Percentiles rank a stretch among this genome's conserved stretches.
Evolutionary conservation across 371 early-diverging fungal genomes (phyloP).

Genomic region (Mucor sp.): DNA sequence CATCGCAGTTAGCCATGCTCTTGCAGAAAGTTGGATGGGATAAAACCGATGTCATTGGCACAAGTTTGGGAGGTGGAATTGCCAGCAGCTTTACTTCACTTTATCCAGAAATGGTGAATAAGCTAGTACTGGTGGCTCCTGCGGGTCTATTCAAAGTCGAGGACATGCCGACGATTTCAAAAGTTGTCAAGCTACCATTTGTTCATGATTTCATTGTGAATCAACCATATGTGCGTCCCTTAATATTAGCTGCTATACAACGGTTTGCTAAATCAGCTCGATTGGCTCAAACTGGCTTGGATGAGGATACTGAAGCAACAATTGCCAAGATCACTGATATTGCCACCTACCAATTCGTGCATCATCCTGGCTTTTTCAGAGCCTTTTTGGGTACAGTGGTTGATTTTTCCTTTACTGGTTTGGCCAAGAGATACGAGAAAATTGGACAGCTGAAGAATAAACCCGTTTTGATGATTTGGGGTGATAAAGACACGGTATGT

Average conservation of each 20-base stretch:
- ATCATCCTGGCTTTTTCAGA: conserved; percentile 51
- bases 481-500: conserved; percentile 46
- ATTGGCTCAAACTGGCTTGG: neutral
- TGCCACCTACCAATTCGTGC: conserved; percentile 35
- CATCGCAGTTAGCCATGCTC: conserved; percentile 48
- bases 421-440: conserved; percentile 31
- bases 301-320: conserved; percentile 1
- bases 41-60: conserved; percentile 44
- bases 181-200: conserved; percentile 22
- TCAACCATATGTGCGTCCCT: conserved; percentile 21
- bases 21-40: conserved; percentile 62
- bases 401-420: conserved; percentile 41
- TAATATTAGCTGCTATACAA: neutral
- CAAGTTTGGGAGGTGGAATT: conserved; percentile 57
- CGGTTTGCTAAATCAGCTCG: conserved; percentile 6
- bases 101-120: conserved; percentile 54
- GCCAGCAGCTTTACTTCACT: conserved; percentile 52
- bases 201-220: conserved; percentile 11
- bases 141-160: conserved; percentile 46
- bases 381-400: conserved; percentile 44
- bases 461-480: conserved; percentile 47
- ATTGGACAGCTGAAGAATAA: conserved; percentile 32
- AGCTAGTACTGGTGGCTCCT: conserved; percentile 55
- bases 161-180: conserved; percentile 35
- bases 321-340: conserved; percentile 3